These are phyloP conservation scores for Globisporangium lucens DNA, from an alignment of 352 stramenopile genomes.

Conservation along the genomic window DNA sequence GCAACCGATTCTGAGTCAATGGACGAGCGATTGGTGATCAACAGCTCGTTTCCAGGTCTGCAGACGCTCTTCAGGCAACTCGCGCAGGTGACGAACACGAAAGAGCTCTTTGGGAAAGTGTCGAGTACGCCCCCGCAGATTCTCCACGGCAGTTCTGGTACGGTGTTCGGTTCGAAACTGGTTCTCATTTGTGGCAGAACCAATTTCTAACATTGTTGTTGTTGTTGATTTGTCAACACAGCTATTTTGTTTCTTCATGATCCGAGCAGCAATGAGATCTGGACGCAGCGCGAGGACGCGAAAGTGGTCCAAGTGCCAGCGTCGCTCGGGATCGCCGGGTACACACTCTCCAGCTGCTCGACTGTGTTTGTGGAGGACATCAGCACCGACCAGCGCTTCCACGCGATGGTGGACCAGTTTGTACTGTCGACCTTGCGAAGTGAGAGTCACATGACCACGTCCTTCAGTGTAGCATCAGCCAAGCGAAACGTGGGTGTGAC, in stretches of 20 bases:
- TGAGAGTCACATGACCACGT: background rate
- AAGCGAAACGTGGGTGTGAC: background rate
- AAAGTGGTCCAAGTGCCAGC: conserved; percentile 48
- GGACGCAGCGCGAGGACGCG: conserved; percentile 50
- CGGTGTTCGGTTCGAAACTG: background rate
- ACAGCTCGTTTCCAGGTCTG: conserved; percentile 22
- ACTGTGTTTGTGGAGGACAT: conserved; percentile 41
- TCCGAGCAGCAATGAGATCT: conserved; percentile 58
- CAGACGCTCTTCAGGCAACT: conserved; percentile 51
- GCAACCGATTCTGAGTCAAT: background rate
- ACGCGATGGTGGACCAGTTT: conserved; percentile 67
- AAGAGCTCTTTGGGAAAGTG: conserved; percentile 47
- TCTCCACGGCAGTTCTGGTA: conserved; percentile 36
- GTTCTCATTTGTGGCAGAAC: background rate
- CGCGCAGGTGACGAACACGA: conserved; percentile 25
- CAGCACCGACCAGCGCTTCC: conserved; percentile 42
- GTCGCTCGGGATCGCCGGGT: conserved; percentile 55
- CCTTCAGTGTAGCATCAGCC: background rate
- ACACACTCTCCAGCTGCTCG: conserved; percentile 32
- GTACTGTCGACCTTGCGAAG: conserved; percentile 24
- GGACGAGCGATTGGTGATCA: conserved; percentile 9
- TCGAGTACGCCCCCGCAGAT: conserved; percentile 36
- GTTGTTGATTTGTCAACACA: background rate
- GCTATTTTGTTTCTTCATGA: conserved; percentile 65
- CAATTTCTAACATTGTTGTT: background rate